Evolutionary conservation across 768 basidiomycete genomes (phyloP), one percentile per base, ranked within the genome.

Genomic region (Russula lepida): DNA sequence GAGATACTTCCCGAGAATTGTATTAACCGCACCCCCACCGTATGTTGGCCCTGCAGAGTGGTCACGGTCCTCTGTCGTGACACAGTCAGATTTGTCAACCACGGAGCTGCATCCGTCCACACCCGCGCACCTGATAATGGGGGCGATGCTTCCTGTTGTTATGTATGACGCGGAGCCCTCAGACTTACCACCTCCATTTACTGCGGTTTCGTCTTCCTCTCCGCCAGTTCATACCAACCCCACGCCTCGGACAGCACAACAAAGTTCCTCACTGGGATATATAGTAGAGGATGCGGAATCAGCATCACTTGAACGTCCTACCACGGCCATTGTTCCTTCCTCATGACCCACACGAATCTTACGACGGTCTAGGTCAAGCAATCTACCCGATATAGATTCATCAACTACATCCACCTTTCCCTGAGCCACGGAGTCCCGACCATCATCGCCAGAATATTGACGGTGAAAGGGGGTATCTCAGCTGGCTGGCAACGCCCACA

Each of bases 1-100:
- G 70, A 78, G 81, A 67, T 83, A 77, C 70, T 83, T 83, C 78
- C 82, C 81, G 28, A 79, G 78, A 9, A 79, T n/a, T n/a, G n/a
- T 74, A 32, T 71, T 78, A 19, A 72, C 73, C 39, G 62, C 72
- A 35, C 75, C 77, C 6, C 79, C 76, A 11, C 76, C 77, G 25
- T 70, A 75, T 30, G 74, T 77, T 64, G 35, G 15, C 15, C 35
- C 35, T 17, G 35, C 15, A 37, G 35, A 25, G 48, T 65, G 1
- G 62, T n/a, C n/a, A n/a, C n/a, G 1, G 62, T 66, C 49, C 64
- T 12, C 65, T 66, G 35, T 59, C 6, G 59, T 68, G 19, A 57
- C 67, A 41, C 57, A 66, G 8, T 60, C 66, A 6, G 57, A 64
- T 17, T 60, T 49, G 35, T 64, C 68, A 15, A 65, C 17, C 8